Base-by-base conservation (phyloP, 2,329 filamentous ascomycete genomes). In the Lasiodiplodia sp. region DNA sequence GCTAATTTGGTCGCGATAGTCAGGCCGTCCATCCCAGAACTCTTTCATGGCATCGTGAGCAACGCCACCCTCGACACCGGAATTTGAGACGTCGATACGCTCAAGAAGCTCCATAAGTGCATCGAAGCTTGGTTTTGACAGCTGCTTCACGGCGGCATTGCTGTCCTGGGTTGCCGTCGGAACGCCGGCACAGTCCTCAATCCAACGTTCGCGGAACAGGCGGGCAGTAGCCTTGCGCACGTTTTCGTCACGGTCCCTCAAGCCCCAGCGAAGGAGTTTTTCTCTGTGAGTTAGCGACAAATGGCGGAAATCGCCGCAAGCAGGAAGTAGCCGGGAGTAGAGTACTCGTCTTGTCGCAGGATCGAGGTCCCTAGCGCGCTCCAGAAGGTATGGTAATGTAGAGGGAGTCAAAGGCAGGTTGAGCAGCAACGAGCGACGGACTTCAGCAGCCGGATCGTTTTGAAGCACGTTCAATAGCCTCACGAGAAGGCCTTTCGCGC, bases 141-240 rank as follows among this genome's bases (percentile, higher is more conserved):
- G 70, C 44, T 75, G 73, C 69, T 88, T 85, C 67, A 78, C 76
- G 44, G 75, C 75, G 18, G 72, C 70, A 57, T 74, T 80, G 57
- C 84, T 83, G 5, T 86, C 85, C 58, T 86, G 86, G 37, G 86
- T 86, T 11, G 88, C 87, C 47, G 89, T 86, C 8, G 86, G 83
- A 1, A 87, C 85, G 2, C 91, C 91, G 6, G 92, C 94, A 74
- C 94, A 97, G 76, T 98, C 93, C 76, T 98, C 95, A 70, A 99
- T 95, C 96, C 96, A 99, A n/a, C 93, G 89, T 76, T 97, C 94
- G 70, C 92, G 89, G 82, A 99, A 99, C 7, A 98, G 85, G 56
- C 92, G 91, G 8, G 92, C 93, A 3, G 96, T 92, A 10, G 95
- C 95, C 78, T 97, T 97, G 65, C 94, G 89, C 14, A 99, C 96